phyloP scores from a whole-genome alignment of 139 green algal genomes.

The Micractinium conductrix region DNA sequence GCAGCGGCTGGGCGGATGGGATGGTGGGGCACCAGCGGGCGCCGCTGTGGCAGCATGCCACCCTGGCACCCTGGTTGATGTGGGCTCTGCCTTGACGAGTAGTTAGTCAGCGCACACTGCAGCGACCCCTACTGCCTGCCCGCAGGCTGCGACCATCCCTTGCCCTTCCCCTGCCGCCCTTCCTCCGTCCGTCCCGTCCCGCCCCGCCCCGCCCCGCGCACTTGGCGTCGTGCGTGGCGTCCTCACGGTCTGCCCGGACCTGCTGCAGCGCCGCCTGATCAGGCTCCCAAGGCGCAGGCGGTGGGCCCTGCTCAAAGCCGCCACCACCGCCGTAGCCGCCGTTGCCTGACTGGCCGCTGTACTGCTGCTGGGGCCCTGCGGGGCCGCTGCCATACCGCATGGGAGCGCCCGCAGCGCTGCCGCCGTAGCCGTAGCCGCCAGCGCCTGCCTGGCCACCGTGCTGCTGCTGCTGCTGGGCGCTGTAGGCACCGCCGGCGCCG shows the following conservation, averaged over 20 bases:
- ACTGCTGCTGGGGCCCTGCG: not conserved
- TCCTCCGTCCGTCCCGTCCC: too few species aligned
- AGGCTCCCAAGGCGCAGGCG: not conserved
- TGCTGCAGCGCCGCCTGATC: conserved; percentile 3
- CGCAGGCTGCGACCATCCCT: too few species aligned
- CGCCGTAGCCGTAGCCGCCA: not conserved
- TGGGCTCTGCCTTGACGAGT: too few species aligned
- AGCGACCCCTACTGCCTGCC: too few species aligned
- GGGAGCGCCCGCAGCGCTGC: not conserved
- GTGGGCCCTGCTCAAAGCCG: not conserved
- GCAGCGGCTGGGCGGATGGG: not conserved
- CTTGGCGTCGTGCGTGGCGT: conserved; percentile 21
- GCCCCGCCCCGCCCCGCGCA: too few species aligned
- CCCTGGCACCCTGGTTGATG: too few species aligned
- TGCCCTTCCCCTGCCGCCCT: too few species aligned
- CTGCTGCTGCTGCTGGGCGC: not conserved
- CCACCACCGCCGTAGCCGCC: conserved; percentile 4
- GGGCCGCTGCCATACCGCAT: not conserved
- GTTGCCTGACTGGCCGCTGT: not conserved
- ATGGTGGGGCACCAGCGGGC: not conserved
- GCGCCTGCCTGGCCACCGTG: not conserved
- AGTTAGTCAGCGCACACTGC: too few species aligned
- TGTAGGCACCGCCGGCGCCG: too few species aligned
- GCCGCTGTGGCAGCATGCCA: not conserved
- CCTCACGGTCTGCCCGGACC: conserved; percentile 18